Evolutionary conservation across 2,329 filamentous ascomycete genomes (phyloP).

Genomic region (Colletotrichum theobromicola): DNA sequence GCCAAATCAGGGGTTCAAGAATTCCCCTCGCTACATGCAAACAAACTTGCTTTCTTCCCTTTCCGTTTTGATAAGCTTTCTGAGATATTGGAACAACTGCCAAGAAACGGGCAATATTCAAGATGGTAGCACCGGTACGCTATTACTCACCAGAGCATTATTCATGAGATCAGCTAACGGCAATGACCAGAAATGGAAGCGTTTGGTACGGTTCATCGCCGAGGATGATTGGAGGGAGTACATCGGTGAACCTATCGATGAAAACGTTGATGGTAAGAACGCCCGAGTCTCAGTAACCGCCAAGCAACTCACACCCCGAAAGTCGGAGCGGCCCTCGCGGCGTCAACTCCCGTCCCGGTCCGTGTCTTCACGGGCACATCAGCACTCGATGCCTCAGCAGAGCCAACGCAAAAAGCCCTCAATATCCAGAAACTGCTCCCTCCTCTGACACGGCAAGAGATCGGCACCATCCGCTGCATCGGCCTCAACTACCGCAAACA

Average conservation of each 20-base stretch:
- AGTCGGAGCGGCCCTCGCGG: constrained; percentile 27
- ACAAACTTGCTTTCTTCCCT: not conserved
- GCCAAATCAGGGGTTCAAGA: not conserved
- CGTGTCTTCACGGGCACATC: constrained; percentile 25
- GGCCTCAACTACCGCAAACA: constrained; percentile 47
- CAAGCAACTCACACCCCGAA: not conserved
- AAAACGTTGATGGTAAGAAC: constrained; percentile 23
- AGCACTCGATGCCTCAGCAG: constrained; percentile 30
- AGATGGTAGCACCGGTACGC: constrained; percentile 12
- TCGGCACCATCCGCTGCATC: constrained; percentile 60
- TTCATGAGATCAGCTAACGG: not conserved
- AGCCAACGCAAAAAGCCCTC: constrained; percentile 33
- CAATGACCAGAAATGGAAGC: constrained; percentile 21
- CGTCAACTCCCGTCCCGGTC: constrained; percentile 17
- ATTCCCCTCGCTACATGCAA: not conserved
- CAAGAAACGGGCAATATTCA: not conserved
- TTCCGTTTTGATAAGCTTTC: not conserved
- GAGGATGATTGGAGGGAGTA: constrained; percentile 28
- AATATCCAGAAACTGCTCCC: constrained; percentile 19
- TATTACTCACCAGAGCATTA: fast-evolving
- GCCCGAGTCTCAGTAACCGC: not conserved
- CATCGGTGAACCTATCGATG: constrained; percentile 27
- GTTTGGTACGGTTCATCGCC: constrained; percentile 28
- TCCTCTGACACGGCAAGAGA: constrained; percentile 52
- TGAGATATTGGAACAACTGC: not conserved